Evolutionary conservation across 305 asterid genomes (phyloP).

Genomic region (Stenogyne calaminthoides): DNA sequence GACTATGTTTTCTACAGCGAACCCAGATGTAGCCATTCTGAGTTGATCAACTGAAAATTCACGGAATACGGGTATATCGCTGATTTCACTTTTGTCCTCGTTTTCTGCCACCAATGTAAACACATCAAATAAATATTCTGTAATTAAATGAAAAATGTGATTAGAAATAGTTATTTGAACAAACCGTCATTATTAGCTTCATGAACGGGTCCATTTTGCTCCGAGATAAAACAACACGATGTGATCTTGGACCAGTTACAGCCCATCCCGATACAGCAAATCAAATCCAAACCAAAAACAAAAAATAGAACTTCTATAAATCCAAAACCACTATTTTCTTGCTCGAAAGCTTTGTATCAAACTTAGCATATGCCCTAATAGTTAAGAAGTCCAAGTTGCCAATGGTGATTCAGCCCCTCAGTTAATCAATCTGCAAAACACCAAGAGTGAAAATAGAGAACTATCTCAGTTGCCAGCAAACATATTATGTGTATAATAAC

Average conservation of each 20-base stretch:
- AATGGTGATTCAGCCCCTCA: conserved; percentile 15
- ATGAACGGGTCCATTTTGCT: conserved; percentile 51
- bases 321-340: conserved; percentile 26
- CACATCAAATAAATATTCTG: conserved; percentile 6
- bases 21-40: conserved; percentile 80
- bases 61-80: conserved; percentile 78
- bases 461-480: background rate
- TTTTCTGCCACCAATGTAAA: conserved; percentile 50
- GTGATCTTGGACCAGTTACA: conserved; percentile 61
- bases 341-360: conserved; percentile 38
- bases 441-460: conserved; percentile 20
- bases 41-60: conserved; percentile 87
- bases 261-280: conserved; percentile 61
- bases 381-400: conserved; percentile 23
- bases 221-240: conserved; percentile 57
- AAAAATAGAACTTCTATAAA: conserved; percentile 34
- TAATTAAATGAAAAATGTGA: background rate
- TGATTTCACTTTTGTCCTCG: conserved; percentile 73
- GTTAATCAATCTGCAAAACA: conserved; percentile 22
- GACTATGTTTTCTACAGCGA: conserved; percentile 81
- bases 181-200: conserved; percentile 60
- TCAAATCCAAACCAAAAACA: conserved; percentile 25
- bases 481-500: background rate
- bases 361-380: conserved; percentile 32
- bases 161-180: conserved; percentile 13